phyloP scores from a whole-genome alignment of 2,329 filamentous ascomycete genomes.

The Penicillium sumatraense region DNA sequence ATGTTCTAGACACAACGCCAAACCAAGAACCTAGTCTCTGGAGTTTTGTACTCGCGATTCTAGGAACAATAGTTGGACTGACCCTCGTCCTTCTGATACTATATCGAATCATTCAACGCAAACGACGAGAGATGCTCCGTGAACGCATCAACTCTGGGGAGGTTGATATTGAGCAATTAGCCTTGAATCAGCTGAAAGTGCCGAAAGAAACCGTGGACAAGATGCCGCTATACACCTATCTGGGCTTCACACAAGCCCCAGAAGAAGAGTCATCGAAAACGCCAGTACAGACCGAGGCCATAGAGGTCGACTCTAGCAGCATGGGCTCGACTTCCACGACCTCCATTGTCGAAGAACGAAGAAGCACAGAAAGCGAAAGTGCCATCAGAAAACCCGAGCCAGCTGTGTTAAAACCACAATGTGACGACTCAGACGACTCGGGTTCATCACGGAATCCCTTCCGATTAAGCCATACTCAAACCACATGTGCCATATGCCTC shows the following conservation, averaged over 20 bases:
- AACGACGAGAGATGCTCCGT: conserved; percentile 69
- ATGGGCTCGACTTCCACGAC: conserved; percentile 2
- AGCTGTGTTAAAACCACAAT: conserved; percentile 14
- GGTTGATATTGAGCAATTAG: conserved; percentile 82
- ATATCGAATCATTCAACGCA: conserved; percentile 78
- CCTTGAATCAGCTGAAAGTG: conserved; percentile 80
- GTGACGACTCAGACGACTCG: background rate
- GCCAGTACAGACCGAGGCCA: conserved; percentile 1
- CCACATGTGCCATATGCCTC: conserved; percentile 87
- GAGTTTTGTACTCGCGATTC: conserved; percentile 75
- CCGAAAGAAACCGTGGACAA: conserved; percentile 71
- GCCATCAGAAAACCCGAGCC: conserved; percentile 16
- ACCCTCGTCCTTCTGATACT: conserved; percentile 67
- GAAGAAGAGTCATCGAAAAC: conserved; percentile 7
- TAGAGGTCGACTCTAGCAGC: conserved; percentile 5
- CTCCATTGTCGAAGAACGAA: background rate
- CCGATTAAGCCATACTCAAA: conserved; percentile 65
- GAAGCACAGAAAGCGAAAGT: background rate
- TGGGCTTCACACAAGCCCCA: conserved; percentile 32
- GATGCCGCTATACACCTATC: conserved; percentile 81
- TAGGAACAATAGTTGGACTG: conserved; percentile 78
- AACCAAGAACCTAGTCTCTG: conserved; percentile 71
- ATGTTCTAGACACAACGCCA: conserved; percentile 44
- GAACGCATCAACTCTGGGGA: conserved; percentile 76
- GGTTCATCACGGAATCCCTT: conserved; percentile 17